phyloP scores from a whole-genome alignment of 345 rosid genomes.

The Cardamine occulta region DNA sequence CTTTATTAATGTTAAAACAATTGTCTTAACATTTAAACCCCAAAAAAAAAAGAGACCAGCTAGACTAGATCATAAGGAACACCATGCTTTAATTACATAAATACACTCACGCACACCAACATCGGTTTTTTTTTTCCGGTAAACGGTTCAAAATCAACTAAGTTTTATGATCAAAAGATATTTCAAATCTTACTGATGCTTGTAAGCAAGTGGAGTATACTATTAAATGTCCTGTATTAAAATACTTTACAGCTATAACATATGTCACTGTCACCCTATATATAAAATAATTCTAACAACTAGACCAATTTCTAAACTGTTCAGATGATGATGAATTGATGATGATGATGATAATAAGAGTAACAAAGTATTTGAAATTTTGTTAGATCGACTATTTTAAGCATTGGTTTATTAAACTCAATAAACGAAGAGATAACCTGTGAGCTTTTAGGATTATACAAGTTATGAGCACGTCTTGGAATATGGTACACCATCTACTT shows the following conservation, averaged over 20 bases:
- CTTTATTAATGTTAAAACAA: no score
- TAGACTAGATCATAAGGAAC: no score
- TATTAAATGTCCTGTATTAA: neutral
- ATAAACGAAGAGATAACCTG: neutral
- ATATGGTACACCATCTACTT: constrained; percentile 19
- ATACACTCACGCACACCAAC: no score
- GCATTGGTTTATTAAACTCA: neutral
- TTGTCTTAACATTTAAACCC: no score
- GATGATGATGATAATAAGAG: neutral
- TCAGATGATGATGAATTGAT: neutral
- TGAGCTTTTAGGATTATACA: neutral
- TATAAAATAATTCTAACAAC: neutral
- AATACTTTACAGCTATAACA: constrained; percentile 9
- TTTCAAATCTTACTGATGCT: constrained; percentile 15
- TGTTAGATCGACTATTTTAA: neutral
- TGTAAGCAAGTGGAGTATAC: neutral
- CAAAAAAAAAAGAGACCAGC: no score
- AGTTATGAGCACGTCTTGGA: constrained; percentile 34
- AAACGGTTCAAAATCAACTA: no score
- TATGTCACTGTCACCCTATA: constrained; percentile 16
- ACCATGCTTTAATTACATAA: no score
- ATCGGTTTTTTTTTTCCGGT: no score
- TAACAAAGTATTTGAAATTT: neutral
- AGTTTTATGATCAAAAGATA: neutral
- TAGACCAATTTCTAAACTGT: constrained; percentile 15